A percentile compares a stretch with the other conserved stretches of the same genome.
Evolutionary conservation across 805 yeast species (phyloP).

Genomic region (Tetrapisispora arboricola): DNA sequence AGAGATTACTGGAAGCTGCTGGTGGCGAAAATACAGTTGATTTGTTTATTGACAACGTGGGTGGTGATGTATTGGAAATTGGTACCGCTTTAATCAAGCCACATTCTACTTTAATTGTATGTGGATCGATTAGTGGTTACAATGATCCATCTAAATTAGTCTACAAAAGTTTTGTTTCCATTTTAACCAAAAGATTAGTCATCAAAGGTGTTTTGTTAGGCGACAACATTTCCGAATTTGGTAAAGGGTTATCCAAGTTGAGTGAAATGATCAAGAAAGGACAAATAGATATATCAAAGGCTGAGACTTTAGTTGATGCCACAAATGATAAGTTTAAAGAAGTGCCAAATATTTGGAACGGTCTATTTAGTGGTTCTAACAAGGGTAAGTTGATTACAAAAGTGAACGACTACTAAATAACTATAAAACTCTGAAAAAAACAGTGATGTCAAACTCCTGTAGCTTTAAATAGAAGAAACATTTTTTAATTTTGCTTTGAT

Average conservation of each 20-base stretch:
- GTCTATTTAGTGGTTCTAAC: conserved; percentile 36
- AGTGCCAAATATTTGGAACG: conserved; percentile 40
- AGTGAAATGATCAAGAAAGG: conserved; percentile 33
- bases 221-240: conserved; percentile 34
- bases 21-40: conserved; percentile 42
- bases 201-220: conserved; percentile 44
- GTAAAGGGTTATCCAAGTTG: conserved; percentile 31
- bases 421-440: no score
- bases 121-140: conserved; percentile 56
- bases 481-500: no score
- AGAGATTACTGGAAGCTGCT: conserved; percentile 29
- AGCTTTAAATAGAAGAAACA: no score
- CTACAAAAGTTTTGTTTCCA: conserved; percentile 33
- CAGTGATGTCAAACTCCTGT: no score
- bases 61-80: conserved; percentile 45
- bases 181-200: conserved; percentile 41
- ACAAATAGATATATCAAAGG: conserved; percentile 29
- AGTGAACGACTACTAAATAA: conserved; percentile 21
- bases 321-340: conserved; percentile 33
- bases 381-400: conserved; percentile 44
- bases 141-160: conserved; percentile 32
- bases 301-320: conserved; percentile 34
- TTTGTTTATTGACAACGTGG: conserved; percentile 52
- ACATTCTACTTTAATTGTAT: conserved; percentile 41
- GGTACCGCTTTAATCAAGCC: conserved; percentile 30